phyloP scores from a whole-genome alignment of 2,329 filamentous ascomycete species.

The Colletotrichum australisinense region DNA sequence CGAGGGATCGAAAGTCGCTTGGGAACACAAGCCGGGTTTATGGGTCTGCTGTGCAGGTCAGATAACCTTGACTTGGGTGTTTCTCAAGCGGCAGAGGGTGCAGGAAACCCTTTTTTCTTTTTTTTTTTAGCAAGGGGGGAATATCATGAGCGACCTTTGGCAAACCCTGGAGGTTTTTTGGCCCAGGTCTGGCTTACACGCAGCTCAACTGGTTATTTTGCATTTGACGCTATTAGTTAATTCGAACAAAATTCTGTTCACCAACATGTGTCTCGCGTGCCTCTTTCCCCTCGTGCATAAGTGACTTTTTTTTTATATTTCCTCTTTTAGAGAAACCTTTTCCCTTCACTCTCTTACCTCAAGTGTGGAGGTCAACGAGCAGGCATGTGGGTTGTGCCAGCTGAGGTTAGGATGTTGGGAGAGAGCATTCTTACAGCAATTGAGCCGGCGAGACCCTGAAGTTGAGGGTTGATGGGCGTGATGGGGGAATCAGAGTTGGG shows the following conservation, averaged over 20 bases:
- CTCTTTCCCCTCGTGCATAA: not conserved
- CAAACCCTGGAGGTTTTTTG: conserved; percentile 44
- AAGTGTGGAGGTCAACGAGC: not conserved
- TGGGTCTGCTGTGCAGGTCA: conserved; percentile 27
- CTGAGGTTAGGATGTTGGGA: no score
- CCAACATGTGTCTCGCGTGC: not conserved
- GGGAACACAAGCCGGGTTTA: not conserved
- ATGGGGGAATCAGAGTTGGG: conserved; percentile 9
- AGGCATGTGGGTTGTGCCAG: not conserved
- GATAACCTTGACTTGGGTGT: not conserved
- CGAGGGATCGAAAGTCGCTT: conserved; percentile 18
- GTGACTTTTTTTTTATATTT: not conserved
- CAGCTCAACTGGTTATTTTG: conserved; percentile 50
- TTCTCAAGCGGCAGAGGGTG: conserved; percentile 24
- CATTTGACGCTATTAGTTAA: conserved; percentile 55
- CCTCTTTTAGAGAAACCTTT: no score
- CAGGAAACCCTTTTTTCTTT: conserved; percentile 48
- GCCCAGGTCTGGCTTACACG: conserved; percentile 46
- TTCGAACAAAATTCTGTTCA: conserved; percentile 45
- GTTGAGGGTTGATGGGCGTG: not conserved
- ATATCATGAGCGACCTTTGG: conserved; percentile 19
- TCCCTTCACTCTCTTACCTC: no score
- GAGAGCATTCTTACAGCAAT: not conserved
- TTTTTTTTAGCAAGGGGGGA: conserved; percentile 35
- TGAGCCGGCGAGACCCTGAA: not conserved